Percentiles rank a stretch among this genome's conserved stretches.
phyloP scores from a whole-genome alignment of 2,329 filamentous ascomycete genomes.

The Xylariaceae sp. region DNA sequence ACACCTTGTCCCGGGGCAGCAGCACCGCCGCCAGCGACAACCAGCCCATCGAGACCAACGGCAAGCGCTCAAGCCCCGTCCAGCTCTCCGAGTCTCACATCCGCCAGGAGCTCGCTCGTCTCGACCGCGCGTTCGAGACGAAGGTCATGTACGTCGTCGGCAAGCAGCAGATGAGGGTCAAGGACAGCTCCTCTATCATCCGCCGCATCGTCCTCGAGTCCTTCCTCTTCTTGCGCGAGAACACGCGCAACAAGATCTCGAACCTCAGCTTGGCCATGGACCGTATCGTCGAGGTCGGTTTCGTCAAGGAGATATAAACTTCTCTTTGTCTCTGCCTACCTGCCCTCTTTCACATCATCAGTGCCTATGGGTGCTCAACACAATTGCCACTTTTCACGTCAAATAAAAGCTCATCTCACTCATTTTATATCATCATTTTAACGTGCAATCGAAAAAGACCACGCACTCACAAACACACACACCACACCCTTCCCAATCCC shows the following conservation, averaged over 20 bases:
- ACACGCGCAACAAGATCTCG: constrained; percentile 60
- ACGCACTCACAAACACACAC: too few relatives aligned
- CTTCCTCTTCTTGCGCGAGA: constrained; percentile 62
- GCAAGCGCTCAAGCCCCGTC: constrained; percentile 2
- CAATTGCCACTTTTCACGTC: too few relatives aligned
- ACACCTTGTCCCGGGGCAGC: constrained; percentile 10
- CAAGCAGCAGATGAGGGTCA: constrained; percentile 55
- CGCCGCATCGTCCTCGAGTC: constrained; percentile 44
- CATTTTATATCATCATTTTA: too few relatives aligned
- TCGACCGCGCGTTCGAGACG: constrained; percentile 40
- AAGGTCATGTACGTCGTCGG: constrained; percentile 54
- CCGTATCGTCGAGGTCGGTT: constrained; percentile 61
- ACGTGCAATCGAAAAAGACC: too few relatives aligned
- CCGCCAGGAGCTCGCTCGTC: constrained; percentile 38
- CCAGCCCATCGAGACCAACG: not conserved
- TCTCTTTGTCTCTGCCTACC: too few relatives aligned
- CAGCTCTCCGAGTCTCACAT: constrained; percentile 28
- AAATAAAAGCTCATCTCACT: too few relatives aligned
- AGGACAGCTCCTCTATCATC: constrained; percentile 33
- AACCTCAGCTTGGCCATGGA: constrained; percentile 55
- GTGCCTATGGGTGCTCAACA: too few relatives aligned
- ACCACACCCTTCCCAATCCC: too few relatives aligned
- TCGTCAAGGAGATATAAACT: constrained; percentile 55
- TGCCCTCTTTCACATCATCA: too few relatives aligned
- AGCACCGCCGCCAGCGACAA: constrained; percentile 9